Evolutionary conservation across 257 asterid species (phyloP).

Genomic region (Osmanthus fragrans): DNA sequence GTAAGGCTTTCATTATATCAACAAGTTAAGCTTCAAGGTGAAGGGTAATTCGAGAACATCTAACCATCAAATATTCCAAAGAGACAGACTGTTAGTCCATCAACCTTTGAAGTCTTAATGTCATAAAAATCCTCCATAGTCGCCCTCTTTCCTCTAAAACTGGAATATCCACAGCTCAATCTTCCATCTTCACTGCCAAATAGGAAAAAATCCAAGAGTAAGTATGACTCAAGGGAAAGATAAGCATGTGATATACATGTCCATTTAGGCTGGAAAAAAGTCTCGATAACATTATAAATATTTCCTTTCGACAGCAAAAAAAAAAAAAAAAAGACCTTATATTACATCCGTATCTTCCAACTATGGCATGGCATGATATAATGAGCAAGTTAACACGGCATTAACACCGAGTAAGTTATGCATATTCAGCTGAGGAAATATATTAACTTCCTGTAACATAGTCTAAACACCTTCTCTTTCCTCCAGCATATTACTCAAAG

Average conservation of each 20-base stretch:
- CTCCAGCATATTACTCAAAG: background rate
- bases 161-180: constrained; percentile 88
- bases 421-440: background rate
- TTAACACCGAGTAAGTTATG: background rate
- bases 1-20: background rate
- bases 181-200: constrained; percentile 83
- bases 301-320: background rate
- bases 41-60: constrained; percentile 24
- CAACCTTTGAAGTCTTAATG: constrained; percentile 70
- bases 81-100: constrained; percentile 72
- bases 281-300: background rate
- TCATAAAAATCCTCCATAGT: constrained; percentile 98
- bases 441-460: background rate
- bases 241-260: background rate
- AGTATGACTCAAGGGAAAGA: constrained; percentile 12
- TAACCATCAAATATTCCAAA: constrained; percentile 98
- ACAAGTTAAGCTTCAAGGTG: constrained; percentile 9
- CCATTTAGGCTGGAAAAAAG: background rate
- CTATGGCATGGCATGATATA: background rate
- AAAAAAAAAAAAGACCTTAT: background rate
- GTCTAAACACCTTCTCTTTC: background rate
- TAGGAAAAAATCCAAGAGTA: constrained; percentile 26
- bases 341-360: background rate
- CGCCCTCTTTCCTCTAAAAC: constrained; percentile 94
- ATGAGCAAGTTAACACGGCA: background rate